phyloP scores from a whole-genome alignment of 164 flowering plant genomes.

The Tetracentron sinense region DNA sequence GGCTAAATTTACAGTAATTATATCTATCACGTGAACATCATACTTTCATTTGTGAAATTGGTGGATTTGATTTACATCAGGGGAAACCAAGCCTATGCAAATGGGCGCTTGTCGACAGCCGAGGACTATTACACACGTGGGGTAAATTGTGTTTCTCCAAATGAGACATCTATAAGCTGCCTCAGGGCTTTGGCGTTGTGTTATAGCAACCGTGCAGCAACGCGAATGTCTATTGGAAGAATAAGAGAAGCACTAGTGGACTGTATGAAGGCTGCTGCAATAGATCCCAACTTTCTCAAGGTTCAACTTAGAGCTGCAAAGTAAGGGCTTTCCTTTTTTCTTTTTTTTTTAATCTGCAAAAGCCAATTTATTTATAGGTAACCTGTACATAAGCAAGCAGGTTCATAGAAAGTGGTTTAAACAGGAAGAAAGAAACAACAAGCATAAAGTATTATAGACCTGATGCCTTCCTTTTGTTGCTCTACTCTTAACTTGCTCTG shows the following conservation, averaged over 20 bases:
- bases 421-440: too few relatives aligned
- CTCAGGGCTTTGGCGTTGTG: constrained; percentile 71
- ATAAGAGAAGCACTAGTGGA: constrained; percentile 77
- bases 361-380: too few relatives aligned
- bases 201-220: constrained; percentile 95
- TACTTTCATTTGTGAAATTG: neutral
- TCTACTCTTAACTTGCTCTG: neutral
- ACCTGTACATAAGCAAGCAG: too few relatives aligned
- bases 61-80: constrained; percentile 30
- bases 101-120: constrained; percentile 67
- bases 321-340: constrained; percentile 40
- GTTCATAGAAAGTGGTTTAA: too few relatives aligned
- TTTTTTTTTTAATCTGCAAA: neutral
- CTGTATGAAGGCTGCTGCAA: constrained; percentile 55
- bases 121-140: constrained; percentile 83
- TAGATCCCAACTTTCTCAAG: constrained; percentile 67
- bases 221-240: constrained; percentile 76
- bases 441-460: too few relatives aligned
- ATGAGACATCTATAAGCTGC: constrained; percentile 53
- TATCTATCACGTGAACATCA: neutral
- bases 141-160: constrained; percentile 50
- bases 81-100: constrained; percentile 91
- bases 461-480: too few relatives aligned
- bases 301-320: constrained; percentile 89
- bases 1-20: neutral